Conservation (phyloP, 2,329 filamentous ascomycete genomes). For the Orbilia ellipsospora region DNA sequence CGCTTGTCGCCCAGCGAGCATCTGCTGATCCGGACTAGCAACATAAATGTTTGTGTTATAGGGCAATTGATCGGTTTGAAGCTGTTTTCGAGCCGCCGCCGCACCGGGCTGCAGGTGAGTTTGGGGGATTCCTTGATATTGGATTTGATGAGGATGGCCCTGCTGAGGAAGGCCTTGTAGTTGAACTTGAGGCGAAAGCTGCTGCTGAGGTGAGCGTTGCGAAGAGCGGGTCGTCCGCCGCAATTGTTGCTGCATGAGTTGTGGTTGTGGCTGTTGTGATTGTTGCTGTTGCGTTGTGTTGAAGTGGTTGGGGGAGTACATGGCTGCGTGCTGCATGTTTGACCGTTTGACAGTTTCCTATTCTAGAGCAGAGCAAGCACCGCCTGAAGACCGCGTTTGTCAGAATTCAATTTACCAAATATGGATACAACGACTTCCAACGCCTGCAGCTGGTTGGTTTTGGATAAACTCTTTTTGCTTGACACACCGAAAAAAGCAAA, state of each 20-base stretch:
- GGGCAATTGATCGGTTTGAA: conserved; percentile 39
- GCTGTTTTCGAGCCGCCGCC: conserved; percentile 11
- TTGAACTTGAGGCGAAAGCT: conserved; percentile 22
- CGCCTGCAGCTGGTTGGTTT: not conserved
- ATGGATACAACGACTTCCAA: not conserved
- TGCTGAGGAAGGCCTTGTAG: conserved; percentile 28
- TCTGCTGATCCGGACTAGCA: conserved; percentile 47
- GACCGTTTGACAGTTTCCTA: conserved; percentile 51
- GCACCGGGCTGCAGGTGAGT: conserved; percentile 28
- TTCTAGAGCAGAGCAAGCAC: conserved; percentile 10
- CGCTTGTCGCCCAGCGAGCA: conserved; percentile 44
- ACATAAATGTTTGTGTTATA: conserved; percentile 48
- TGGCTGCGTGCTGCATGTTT: conserved; percentile 49
- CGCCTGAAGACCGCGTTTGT: conserved; percentile 4
- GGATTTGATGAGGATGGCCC: conserved; percentile 35
- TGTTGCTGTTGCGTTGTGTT: conserved; percentile 29
- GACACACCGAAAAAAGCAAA: conserved; percentile 26
- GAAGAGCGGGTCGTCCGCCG: conserved; percentile 50
- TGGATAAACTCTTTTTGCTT: conserved; percentile 5
- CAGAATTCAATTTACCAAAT: conserved; percentile 21
- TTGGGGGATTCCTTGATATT: conserved; percentile 31
- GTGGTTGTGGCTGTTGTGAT: conserved; percentile 28
- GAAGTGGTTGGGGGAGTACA: conserved; percentile 46
- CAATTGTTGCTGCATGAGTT: conserved; percentile 37
- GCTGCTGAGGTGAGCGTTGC: conserved; percentile 40